These are phyloP conservation scores for Colletotrichum godetiae DNA, from an alignment of 2,329 filamentous ascomycete genomes.

Conservation along the genomic window DNA sequence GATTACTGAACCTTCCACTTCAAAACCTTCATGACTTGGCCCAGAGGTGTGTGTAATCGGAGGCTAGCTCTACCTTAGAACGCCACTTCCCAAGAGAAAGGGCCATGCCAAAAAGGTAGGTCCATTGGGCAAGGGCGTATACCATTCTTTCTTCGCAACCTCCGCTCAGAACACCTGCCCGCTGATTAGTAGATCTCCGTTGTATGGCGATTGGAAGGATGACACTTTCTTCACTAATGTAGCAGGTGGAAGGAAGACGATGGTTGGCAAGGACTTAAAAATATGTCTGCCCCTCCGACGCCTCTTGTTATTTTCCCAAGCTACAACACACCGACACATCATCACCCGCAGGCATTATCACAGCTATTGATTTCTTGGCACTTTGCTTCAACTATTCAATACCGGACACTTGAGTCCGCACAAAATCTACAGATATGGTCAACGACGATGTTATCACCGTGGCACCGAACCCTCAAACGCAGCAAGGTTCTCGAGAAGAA, in stretches of 20 bases:
- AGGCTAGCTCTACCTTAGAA: not conserved
- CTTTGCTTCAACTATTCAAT: not conserved
- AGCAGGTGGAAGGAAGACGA: not conserved
- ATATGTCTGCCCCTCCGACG: not conserved
- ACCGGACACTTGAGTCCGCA: not conserved
- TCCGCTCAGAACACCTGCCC: not conserved
- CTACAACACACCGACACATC: not conserved
- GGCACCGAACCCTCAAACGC: not conserved
- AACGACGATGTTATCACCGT: not conserved
- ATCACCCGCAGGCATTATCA: not conserved
- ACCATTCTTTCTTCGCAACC: not conserved
- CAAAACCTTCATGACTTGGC: not conserved
- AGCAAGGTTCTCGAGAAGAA: not conserved
- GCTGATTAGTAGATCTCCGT: not conserved
- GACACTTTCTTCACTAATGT: not conserved
- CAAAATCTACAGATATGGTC: not conserved
- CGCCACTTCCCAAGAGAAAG: not conserved
- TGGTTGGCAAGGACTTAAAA: not conserved
- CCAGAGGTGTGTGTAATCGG: not conserved
- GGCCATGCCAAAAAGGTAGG: not conserved
- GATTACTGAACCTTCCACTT: not conserved
- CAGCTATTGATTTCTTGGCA: not conserved
- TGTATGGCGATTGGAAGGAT: not conserved
- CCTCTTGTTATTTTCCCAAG: not conserved
- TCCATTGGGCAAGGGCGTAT: not conserved